Evolutionary conservation across 139 green algal species (phyloP).

Genomic region (Chlamydomonas sp.): DNA sequence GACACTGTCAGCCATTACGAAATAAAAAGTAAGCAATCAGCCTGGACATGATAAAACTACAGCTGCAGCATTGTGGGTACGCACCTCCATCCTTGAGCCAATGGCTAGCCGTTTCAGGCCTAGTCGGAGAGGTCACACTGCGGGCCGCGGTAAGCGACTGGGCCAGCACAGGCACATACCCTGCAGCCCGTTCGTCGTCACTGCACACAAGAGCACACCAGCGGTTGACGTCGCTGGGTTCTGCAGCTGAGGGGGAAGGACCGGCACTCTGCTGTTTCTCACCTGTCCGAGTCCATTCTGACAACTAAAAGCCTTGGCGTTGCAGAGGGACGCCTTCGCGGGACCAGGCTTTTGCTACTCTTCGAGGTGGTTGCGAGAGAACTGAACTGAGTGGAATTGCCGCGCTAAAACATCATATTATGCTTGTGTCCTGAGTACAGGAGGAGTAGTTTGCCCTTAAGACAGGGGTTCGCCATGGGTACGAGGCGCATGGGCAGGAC

Average conservation of each 20-base stretch:
- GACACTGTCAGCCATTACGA: slow-evolving; percentile 6
- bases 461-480: too few relatives aligned
- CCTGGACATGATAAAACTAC: neutral
- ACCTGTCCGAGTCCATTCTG: slow-evolving; percentile 30
- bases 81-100: slow-evolving; percentile 39
- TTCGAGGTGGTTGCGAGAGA: too few relatives aligned
- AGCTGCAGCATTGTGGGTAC: neutral
- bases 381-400: too few relatives aligned
- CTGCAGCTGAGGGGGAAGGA: neutral
- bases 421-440: too few relatives aligned
- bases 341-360: too few relatives aligned
- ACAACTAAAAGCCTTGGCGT: too few relatives aligned
- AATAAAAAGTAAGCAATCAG: neutral
- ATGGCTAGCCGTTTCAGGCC: neutral
- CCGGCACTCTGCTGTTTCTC: neutral
- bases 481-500: too few relatives aligned
- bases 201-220: neutral
- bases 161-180: slow-evolving; percentile 42
- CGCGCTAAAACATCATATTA: too few relatives aligned
- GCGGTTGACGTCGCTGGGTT: too few relatives aligned
- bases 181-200: slow-evolving; percentile 40
- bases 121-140: neutral
- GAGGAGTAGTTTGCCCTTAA: too few relatives aligned
- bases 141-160: slow-evolving; percentile 26
- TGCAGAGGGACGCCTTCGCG: too few relatives aligned